Evolutionary conservation across 1,284 basidiomycete species (phyloP).

Genomic region (Phlebopus sp.): DNA sequence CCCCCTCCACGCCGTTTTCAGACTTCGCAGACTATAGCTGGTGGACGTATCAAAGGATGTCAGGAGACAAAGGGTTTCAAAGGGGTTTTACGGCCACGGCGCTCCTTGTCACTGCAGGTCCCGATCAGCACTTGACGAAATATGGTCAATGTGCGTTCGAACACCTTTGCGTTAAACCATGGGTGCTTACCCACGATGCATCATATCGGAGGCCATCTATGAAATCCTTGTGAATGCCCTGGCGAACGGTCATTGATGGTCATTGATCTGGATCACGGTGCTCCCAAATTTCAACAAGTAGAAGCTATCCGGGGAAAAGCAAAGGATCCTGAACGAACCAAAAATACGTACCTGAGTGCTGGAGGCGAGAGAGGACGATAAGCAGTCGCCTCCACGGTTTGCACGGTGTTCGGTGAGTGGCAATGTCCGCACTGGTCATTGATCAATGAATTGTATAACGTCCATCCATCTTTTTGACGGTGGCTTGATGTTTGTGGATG

Average conservation of each 20-base stretch:
- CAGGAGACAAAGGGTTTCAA: background rate
- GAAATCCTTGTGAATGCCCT: conserved; percentile 14
- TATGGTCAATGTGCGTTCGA: conserved; percentile 32
- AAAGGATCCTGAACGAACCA: background rate
- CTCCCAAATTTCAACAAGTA: background rate
- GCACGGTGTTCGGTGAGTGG: no score
- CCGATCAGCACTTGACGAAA: conserved; percentile 27
- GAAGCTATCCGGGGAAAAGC: background rate
- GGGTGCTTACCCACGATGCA: conserved; percentile 18
- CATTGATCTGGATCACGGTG: conserved; percentile 3
- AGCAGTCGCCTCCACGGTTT: background rate
- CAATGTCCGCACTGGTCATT: no score
- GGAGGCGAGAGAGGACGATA: background rate
- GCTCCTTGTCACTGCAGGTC: conserved; percentile 10
- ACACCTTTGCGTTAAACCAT: conserved; percentile 5
- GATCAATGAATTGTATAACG: no score
- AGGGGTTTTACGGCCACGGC: background rate
- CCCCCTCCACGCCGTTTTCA: background rate
- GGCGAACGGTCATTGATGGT: background rate
- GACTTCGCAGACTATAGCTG: background rate
- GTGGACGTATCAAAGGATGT: background rate
- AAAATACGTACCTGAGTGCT: conserved; percentile 3
- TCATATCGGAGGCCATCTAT: conserved; percentile 27
- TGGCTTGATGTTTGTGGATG: background rate
- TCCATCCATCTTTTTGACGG: background rate